Percentiles rank a stretch among this genome's conserved stretches.
phyloP scores from a whole-genome alignment of 768 basidiomycete species.

The Termitomyces sp. region DNA sequence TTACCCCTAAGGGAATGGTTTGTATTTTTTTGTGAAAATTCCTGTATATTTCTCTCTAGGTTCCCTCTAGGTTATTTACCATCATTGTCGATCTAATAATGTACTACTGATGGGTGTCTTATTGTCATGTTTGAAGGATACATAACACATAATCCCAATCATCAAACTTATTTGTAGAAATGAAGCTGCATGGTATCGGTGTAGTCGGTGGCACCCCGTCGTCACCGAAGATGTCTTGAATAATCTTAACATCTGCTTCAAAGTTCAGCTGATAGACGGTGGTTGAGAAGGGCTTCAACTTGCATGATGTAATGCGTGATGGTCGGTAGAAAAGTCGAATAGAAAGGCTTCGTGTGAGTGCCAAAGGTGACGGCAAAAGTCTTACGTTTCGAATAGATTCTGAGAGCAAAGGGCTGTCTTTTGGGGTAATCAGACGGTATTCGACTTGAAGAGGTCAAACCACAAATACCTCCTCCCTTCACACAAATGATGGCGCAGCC shows the following conservation, averaged over 20 bases:
- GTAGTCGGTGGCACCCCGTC: constrained; percentile 38
- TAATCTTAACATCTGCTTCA: constrained; percentile 22
- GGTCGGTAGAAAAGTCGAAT: constrained; percentile 48
- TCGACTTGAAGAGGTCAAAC: background rate
- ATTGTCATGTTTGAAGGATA: constrained; percentile 33
- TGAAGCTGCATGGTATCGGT: constrained; percentile 49
- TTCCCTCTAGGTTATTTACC: constrained; percentile 1
- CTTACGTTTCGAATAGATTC: constrained; percentile 1
- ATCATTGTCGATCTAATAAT: background rate
- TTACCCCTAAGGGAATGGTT: constrained; percentile 31
- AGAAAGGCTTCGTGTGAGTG: constrained; percentile 27
- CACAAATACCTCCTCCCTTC: constrained; percentile 32
- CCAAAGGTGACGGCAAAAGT: background rate
- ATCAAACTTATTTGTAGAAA: constrained; percentile 40
- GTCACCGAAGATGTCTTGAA: constrained; percentile 27
- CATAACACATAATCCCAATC: constrained; percentile 60
- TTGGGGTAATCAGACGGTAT: background rate
- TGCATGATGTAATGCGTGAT: constrained; percentile 28
- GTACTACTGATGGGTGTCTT: constrained; percentile 14
- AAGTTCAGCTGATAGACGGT: background rate
- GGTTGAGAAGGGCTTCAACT: constrained; percentile 10
- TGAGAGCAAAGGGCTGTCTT: constrained; percentile 14
- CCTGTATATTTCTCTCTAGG: constrained; percentile 6
- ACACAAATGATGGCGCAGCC: constrained; percentile 46
- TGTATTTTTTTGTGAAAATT: constrained; percentile 9